Evolutionary conservation across 2,329 filamentous ascomycete species (phyloP), one percentile per base, ranked within the genome.

Genomic region (Ophiocordyceps camponoti-leonardi): DNA sequence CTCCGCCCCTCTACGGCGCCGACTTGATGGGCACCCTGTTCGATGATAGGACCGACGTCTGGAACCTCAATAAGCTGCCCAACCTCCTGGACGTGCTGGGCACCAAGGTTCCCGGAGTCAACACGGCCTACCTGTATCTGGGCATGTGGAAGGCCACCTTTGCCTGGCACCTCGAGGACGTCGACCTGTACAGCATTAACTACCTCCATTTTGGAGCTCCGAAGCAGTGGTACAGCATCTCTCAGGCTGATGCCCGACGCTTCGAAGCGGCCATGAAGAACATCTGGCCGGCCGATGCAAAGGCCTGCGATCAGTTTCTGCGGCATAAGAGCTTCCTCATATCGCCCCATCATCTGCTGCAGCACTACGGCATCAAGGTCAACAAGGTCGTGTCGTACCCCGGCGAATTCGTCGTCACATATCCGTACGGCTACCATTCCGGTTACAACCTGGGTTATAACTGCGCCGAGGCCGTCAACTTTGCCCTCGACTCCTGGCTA

Each of bases 111-210:
- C 93, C 92, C 3, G 92, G 92, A 52, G 93, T 98, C 58, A 98
- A 98, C 58, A 98, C 90, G 2, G 90, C 92, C 2, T 98, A 98
- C 58, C 75, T 98, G 2, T 98, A 98, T 58, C 72, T 98, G 48
- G 92, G 92, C 41, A 98, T 98, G 92, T 98, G 92, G 92, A 96
- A 96, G 63, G 90, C 92, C 13, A 96, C 92, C 0, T 98, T 98
- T 61, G 92, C 92, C 10, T 98, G 92, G 92, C 92, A 98, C 73
- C 67, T 98, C 45, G 92, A 98, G 61, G 92, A 98, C 60, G 90
- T 98, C 40, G 92, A 98, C 66, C 75, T 98, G 5, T 98, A 98
- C 77, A 96, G 88, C 61, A 98, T 98, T 72, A 98, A 98, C 67
- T 98, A 95, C 61, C 87, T 98, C 48, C 92, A 98, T 58, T 98